Evolutionary conservation across 1,284 basidiomycete species (phyloP).

Genomic region (Neonothopanus nambi): DNA sequence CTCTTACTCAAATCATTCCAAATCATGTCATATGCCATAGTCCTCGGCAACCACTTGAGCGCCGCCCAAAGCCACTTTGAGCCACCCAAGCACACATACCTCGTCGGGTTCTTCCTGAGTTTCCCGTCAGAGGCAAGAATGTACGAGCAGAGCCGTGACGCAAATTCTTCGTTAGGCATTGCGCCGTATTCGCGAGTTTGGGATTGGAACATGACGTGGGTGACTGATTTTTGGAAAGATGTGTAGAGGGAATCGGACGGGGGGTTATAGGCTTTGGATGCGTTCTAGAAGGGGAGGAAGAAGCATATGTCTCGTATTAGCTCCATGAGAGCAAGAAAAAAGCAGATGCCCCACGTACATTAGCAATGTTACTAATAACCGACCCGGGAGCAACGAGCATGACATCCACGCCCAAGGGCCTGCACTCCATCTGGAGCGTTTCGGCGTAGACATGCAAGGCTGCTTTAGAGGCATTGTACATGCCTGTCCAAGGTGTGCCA

Average conservation of each 20-base stretch:
- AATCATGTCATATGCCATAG: too few relatives aligned
- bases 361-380: slow-evolving; percentile 15
- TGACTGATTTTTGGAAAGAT: too few relatives aligned
- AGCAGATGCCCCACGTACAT: slow-evolving; percentile 11
- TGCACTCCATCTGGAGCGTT: slow-evolving; percentile 23
- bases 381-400: slow-evolving; percentile 20
- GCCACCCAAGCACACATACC: too few relatives aligned
- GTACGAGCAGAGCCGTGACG: too few relatives aligned
- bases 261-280: slow-evolving; percentile 2
- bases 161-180: too few relatives aligned
- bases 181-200: too few relatives aligned
- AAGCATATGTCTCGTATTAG: background rate
- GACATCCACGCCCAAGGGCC: slow-evolving; percentile 20
- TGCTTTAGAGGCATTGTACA: slow-evolving; percentile 23
- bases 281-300: slow-evolving; percentile 9
- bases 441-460: slow-evolving; percentile 19
- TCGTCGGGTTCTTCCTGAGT: too few relatives aligned
- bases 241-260: slow-evolving; percentile 16
- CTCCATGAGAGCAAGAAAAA: background rate
- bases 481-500: slow-evolving; percentile 19
- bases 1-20: too few relatives aligned
- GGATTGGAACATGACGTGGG: too few relatives aligned
- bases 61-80: too few relatives aligned
- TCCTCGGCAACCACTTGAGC: too few relatives aligned
- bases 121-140: too few relatives aligned